Base-by-base conservation (phyloP, 2,329 filamentous ascomycete species). In the Ceratocystis harringtonii region DNA sequence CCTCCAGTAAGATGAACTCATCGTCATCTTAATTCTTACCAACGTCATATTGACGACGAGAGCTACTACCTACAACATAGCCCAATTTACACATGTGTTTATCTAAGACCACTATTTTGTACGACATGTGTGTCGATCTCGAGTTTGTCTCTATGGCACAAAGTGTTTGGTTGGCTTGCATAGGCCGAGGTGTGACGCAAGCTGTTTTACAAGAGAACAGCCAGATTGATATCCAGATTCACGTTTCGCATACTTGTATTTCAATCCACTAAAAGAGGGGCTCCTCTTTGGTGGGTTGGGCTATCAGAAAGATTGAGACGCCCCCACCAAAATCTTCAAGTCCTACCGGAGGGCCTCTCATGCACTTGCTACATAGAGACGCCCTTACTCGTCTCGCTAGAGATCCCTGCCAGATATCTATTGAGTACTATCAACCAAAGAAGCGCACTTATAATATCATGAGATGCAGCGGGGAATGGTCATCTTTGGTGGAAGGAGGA, bases 231-330 rank as follows among this genome's bases (percentile, higher is more conserved):
- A 58, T 7, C 7, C 25, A 36, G 28, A 36, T 36, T 58, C 12
- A 36, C 55, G 55, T 58, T 58, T 58, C 28, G 55, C 32, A 32
- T 15, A 30, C 55, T 7, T 58, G 55, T 10, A 36, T 28, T 10
- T 58, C 19, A 12, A 8, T 36, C 7, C 25, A 62, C 25, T n/a
- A 62, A 48, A 62, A 62, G 61, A 62, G 61, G 61, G 61, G 61
- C 22, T 28, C 4, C 4, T 36, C 8, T 19, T n/a, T 32, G 6
- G 61, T 48, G 61, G 61, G 61, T 48, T 7, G 1, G 55, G 7
- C 1, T 30, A 10, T 58, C 30, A 30, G 22, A 4, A 32, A 58
- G 55, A 58, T 5, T 10, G 15, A 50, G 22, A 15, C 25, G 48
- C 36, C 12, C 19, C 19, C 17, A 12, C 48, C 25, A 25, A 25